These are phyloP conservation scores for Plectranthus barbatus DNA, from an alignment of 257 asterid genomes.

Conservation along the genomic window DNA sequence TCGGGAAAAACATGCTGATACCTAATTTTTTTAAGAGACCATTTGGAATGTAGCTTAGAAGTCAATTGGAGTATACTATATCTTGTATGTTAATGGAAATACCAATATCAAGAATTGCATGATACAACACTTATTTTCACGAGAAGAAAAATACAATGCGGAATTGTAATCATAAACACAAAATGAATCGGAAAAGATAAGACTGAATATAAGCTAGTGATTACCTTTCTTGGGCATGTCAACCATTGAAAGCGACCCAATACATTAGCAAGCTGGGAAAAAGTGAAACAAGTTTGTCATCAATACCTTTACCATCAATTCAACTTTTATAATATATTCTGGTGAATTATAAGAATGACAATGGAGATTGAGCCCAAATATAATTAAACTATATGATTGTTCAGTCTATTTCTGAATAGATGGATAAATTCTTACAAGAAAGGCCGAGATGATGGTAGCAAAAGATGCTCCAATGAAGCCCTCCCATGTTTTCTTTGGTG, in stretches of 20 bases:
- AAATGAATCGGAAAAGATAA: background rate
- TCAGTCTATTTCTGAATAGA: background rate
- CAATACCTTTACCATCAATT: background rate
- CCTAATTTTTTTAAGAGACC: background rate
- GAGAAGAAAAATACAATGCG: background rate
- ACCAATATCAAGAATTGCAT: background rate
- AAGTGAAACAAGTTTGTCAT: constrained; percentile 10
- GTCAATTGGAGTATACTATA: background rate
- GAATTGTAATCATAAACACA: background rate
- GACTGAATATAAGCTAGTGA: constrained; percentile 10
- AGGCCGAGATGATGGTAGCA: constrained; percentile 69
- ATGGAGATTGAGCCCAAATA: background rate
- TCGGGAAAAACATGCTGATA: background rate
- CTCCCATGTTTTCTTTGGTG: constrained; percentile 95
- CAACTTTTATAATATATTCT: background rate
- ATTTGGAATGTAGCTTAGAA: background rate
- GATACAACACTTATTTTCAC: background rate
- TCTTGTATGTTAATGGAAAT: background rate
- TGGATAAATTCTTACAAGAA: constrained; percentile 42
- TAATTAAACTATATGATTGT: background rate
- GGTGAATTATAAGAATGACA: background rate
- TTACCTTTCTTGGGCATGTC: constrained; percentile 90
- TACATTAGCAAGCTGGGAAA: constrained; percentile 66
- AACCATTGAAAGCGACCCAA: constrained; percentile 70
- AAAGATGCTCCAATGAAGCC: constrained; percentile 92